These are phyloP conservation scores for Prunella vulgaris DNA, from an alignment of 257 asterid species.

Conservation along the genomic window DNA sequence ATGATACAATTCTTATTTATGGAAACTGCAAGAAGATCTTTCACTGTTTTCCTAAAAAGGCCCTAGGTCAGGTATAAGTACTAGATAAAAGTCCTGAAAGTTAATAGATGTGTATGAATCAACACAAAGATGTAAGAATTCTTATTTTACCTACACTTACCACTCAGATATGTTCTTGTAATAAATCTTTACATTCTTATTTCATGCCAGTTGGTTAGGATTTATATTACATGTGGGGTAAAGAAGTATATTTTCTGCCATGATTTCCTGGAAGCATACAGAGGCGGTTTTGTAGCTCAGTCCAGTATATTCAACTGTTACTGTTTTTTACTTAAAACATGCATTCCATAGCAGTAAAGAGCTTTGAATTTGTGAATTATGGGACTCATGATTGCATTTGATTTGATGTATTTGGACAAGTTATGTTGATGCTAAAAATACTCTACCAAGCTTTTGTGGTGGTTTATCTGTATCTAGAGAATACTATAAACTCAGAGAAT, in stretches of 20 bases:
- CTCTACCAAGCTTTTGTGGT: neutral
- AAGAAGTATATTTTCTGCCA: too few species aligned
- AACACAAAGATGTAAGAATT: too few species aligned
- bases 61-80: neutral
- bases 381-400: neutral
- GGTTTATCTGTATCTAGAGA: neutral
- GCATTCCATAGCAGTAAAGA: neutral
- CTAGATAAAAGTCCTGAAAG: too few species aligned
- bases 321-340: neutral
- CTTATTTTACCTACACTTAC: too few species aligned
- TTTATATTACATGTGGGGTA: too few species aligned
- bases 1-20: neutral
- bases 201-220: too few species aligned
- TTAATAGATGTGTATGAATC: too few species aligned
- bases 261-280: too few species aligned
- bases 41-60: neutral
- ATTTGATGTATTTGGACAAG: slow-evolving; percentile 2
- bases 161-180: too few species aligned
- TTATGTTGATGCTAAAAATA: neutral
- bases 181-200: too few species aligned
- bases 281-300: neutral
- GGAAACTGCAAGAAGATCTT: neutral
- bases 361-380: too few species aligned
- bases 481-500: neutral
- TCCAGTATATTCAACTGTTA: neutral